Evolutionary conservation across 129 eudicot genomes (phyloP).

Genomic region (Escallonia rubra): DNA sequence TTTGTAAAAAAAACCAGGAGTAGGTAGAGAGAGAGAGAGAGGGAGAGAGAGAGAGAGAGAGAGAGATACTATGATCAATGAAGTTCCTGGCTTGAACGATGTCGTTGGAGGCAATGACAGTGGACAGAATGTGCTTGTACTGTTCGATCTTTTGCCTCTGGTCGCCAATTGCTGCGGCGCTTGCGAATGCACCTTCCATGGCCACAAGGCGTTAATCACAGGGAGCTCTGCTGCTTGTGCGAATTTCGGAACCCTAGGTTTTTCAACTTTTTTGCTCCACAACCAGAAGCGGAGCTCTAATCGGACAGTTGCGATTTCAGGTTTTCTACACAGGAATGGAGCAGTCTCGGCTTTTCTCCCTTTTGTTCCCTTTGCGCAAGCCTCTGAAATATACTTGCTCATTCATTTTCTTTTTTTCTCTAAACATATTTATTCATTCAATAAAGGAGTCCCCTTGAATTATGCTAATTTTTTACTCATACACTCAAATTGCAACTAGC

Average conservation of each 20-base stretch:
- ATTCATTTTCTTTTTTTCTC: too few relatives aligned
- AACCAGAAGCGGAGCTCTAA: too few relatives aligned
- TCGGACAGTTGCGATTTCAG: too few relatives aligned
- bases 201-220: not conserved
- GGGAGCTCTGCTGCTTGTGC: not conserved
- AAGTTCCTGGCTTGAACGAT: slow-evolving; percentile 60
- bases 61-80: slow-evolving; percentile 69
- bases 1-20: not conserved
- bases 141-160: slow-evolving; percentile 92
- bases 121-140: slow-evolving; percentile 74
- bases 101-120: slow-evolving; percentile 76
- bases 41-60: not conserved
- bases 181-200: slow-evolving; percentile 88
- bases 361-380: too few relatives aligned
- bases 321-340: too few relatives aligned
- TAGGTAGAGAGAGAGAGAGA: not conserved
- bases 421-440: too few relatives aligned
- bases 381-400: too few relatives aligned
- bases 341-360: too few relatives aligned
- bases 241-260: not conserved
- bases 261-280: not conserved
- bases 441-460: too few relatives aligned
- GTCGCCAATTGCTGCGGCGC: slow-evolving; percentile 79
- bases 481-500: too few relatives aligned
- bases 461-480: too few relatives aligned